Conservation (phyloP, 176 grass and related monocot genomes). For the Musa beccarii region DNA sequence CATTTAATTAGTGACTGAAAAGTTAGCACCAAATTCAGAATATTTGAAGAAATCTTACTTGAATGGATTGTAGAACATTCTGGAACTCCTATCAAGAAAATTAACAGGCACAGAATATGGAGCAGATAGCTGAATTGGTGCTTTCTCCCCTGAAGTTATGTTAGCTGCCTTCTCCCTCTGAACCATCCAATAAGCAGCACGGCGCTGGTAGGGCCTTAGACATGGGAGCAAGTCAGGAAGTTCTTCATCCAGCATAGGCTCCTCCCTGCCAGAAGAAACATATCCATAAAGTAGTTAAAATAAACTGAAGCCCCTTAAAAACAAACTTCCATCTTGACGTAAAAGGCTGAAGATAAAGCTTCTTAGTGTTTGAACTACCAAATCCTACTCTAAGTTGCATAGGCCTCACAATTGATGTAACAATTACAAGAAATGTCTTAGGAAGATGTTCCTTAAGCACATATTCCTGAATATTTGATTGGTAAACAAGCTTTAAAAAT, state of each 20-base stretch:
- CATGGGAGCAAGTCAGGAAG: constrained; percentile 68
- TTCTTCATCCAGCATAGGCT: constrained; percentile 42
- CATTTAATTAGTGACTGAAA: background rate
- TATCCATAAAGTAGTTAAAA: constrained; percentile 19
- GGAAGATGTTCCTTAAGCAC: background rate
- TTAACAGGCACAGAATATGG: constrained; percentile 72
- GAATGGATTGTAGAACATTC: constrained; percentile 99
- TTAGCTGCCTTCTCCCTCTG: constrained; percentile 49
- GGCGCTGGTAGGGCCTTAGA: constrained; percentile 83
- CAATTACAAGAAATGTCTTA: background rate
- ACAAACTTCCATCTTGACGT: background rate
- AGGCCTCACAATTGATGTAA: background rate
- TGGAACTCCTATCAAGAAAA: constrained; percentile 54
- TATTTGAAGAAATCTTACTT: constrained; percentile 52
- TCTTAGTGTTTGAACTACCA: background rate
- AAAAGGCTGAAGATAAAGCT: background rate
- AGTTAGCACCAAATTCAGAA: background rate
- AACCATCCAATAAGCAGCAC: constrained; percentile 96
- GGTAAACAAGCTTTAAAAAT: background rate
- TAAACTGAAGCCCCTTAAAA: constrained; percentile 11
- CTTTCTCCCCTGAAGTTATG: constrained; percentile 11
- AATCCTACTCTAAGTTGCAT: background rate
- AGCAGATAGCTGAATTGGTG: constrained; percentile 30
- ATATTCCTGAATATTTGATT: background rate
- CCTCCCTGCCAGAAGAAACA: constrained; percentile 29